Evolutionary conservation across 495 filamentous ascomycete species (phyloP).

Genomic region (Tuber borchii): DNA sequence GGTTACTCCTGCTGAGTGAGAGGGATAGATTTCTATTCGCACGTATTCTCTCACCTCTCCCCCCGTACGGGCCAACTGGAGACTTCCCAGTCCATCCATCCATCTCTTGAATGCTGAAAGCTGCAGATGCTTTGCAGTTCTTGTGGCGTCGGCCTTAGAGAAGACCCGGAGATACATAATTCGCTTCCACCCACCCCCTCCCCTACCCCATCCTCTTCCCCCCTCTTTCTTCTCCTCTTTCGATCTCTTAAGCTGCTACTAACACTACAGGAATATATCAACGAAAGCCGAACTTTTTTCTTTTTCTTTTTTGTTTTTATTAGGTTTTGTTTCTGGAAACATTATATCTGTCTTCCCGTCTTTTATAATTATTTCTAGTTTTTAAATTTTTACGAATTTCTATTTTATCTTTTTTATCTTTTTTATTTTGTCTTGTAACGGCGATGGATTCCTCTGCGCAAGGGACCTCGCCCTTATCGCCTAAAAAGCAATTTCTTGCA

Average conservation of each 20-base stretch:
- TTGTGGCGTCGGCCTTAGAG: background rate
- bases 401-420: background rate
- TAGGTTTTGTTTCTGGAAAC: constrained; percentile 2
- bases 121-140: background rate
- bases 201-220: background rate
- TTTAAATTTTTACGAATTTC: background rate
- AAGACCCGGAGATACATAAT: background rate
- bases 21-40: background rate
- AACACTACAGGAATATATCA: constrained; percentile 1
- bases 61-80: background rate
- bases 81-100: background rate
- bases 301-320: background rate
- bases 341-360: background rate
- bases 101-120: background rate
- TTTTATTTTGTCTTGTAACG: background rate
- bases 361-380: background rate
- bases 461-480: constrained; percentile 32
- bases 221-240: background rate
- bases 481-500: constrained; percentile 26
- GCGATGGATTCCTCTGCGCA: constrained; percentile 28
- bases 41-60: background rate
- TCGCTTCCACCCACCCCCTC: background rate
- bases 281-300: background rate
- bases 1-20: background rate
- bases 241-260: background rate